Percentiles rank a stretch among this genome's conserved stretches.
These are phyloP conservation scores for Lepidopterella palustris DNA, from an alignment of 495 filamentous ascomycete genomes.

Conservation along the genomic window DNA sequence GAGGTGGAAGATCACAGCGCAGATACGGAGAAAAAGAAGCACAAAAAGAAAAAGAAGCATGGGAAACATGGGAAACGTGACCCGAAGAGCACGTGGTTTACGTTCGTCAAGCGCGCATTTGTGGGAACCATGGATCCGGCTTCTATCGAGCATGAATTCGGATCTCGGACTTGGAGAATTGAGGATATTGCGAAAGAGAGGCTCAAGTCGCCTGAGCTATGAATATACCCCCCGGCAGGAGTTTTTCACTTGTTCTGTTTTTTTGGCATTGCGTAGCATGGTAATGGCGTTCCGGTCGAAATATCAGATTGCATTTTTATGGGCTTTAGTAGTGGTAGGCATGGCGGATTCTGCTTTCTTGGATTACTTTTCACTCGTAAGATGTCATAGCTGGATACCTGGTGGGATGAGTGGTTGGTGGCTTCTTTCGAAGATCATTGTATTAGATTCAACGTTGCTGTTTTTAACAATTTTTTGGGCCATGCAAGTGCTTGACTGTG, in stretches of 20 bases:
- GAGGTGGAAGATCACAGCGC: slow-evolving; percentile 6
- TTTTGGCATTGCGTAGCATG: not conserved
- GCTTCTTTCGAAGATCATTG: not conserved
- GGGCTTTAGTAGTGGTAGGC: not conserved
- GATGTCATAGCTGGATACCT: not conserved
- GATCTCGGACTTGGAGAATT: not conserved
- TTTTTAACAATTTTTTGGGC: no score
- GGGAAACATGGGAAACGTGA: slow-evolving; percentile 38
- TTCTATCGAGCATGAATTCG: slow-evolving; percentile 44
- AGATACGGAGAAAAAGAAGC: slow-evolving; percentile 38
- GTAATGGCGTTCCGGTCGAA: not conserved
- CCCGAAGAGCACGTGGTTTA: slow-evolving; percentile 51
- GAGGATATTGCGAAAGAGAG: not conserved
- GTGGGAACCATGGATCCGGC: slow-evolving; percentile 60
- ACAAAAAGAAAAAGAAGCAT: slow-evolving; percentile 41
- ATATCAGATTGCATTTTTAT: not conserved
- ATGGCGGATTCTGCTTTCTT: not conserved
- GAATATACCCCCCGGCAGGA: not conserved
- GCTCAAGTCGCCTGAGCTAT: not conserved
- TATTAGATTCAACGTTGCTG: no score
- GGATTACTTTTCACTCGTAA: not conserved
- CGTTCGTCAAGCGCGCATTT: slow-evolving; percentile 74
- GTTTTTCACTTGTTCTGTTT: not conserved
- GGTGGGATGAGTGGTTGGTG: not conserved
- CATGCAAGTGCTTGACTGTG: no score